Percentiles rank a stretch among this genome's conserved stretches.
phyloP scores from a whole-genome alignment of 1,284 basidiomycete species.

The Neotropicomus parvogracilis region DNA sequence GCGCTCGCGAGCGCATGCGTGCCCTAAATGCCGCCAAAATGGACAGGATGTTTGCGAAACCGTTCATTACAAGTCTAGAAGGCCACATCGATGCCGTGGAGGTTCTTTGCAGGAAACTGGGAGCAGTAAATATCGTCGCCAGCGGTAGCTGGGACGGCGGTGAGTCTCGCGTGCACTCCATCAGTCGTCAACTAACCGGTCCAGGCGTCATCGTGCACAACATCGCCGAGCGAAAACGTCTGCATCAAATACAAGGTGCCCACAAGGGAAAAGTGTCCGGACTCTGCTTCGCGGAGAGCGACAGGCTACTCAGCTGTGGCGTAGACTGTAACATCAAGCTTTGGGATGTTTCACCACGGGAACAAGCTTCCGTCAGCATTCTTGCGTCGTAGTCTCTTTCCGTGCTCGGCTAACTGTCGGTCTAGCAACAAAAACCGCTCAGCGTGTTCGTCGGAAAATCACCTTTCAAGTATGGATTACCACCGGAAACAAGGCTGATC shows the following conservation, averaged over 20 bases:
- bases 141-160: conserved; percentile 96
- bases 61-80: conserved; percentile 87
- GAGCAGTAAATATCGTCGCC: conserved; percentile 77
- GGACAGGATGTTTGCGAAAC: conserved; percentile 95
- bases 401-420: conserved; percentile 1
- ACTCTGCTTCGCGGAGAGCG: conserved; percentile 65
- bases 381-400: neutral
- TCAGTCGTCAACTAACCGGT: neutral
- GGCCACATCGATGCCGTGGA: conserved; percentile 98
- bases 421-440: conserved; percentile 53
- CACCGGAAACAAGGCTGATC: neutral
- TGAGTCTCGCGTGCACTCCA: conserved; percentile 29
- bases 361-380: conserved; percentile 23
- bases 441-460: conserved; percentile 79
- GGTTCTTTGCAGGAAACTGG: conserved; percentile 75
- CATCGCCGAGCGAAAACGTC: conserved; percentile 63
- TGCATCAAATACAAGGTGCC: conserved; percentile 72
- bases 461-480: conserved; percentile 66
- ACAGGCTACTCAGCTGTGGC: conserved; percentile 84
- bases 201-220: conserved; percentile 88
- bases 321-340: conserved; percentile 90
- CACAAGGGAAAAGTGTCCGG: conserved; percentile 94
- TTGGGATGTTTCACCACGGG: conserved; percentile 60
- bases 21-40: conserved; percentile 96
- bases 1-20: conserved; percentile 89